Percentiles rank a stretch among this genome's conserved stretches.
Evolutionary conservation across 805 yeast species (phyloP).

Genomic region (Isabelozyma rhagii): DNA sequence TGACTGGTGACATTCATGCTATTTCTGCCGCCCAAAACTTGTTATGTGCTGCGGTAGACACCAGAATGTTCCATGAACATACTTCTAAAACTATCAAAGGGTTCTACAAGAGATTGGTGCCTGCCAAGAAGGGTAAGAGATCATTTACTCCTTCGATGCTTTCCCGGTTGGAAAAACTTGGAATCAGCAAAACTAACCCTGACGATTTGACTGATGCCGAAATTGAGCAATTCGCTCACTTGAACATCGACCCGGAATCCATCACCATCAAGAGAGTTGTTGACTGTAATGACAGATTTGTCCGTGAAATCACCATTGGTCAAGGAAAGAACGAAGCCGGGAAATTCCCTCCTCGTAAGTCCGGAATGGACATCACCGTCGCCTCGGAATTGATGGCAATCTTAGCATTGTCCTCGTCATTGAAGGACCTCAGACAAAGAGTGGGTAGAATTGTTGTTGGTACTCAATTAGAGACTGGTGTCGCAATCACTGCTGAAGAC

Average conservation of each 20-base stretch:
- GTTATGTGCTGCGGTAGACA: constrained; percentile 94
- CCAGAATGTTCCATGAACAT: constrained; percentile 92
- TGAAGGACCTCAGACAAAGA: constrained; percentile 81
- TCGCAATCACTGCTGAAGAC: constrained; percentile 90
- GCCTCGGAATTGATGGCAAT: constrained; percentile 97
- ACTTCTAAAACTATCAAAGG: constrained; percentile 78
- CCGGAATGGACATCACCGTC: constrained; percentile 95
- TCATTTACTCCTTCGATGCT: constrained; percentile 76
- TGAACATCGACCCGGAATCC: constrained; percentile 85
- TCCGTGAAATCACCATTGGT: constrained; percentile 87
- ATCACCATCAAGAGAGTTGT: constrained; percentile 92
- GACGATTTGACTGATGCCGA: constrained; percentile 78
- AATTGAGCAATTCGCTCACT: constrained; percentile 67
- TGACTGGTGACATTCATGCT: constrained; percentile 97
- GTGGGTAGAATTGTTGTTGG: constrained; percentile 91
- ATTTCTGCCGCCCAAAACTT: constrained; percentile 90
- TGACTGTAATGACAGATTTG: constrained; percentile 88
- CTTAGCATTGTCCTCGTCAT: constrained; percentile 74
- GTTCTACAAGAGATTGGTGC: constrained; percentile 82
- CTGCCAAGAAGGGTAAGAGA: constrained; percentile 77
- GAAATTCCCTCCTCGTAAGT: constrained; percentile 76
- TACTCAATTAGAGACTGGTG: constrained; percentile 61
- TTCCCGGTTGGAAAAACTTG: constrained; percentile 72
- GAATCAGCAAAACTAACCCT: constrained; percentile 79
- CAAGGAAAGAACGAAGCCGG: constrained; percentile 80